phyloP scores from a whole-genome alignment of 2,329 filamentous ascomycete species.

The Juglanconis oblonga region DNA sequence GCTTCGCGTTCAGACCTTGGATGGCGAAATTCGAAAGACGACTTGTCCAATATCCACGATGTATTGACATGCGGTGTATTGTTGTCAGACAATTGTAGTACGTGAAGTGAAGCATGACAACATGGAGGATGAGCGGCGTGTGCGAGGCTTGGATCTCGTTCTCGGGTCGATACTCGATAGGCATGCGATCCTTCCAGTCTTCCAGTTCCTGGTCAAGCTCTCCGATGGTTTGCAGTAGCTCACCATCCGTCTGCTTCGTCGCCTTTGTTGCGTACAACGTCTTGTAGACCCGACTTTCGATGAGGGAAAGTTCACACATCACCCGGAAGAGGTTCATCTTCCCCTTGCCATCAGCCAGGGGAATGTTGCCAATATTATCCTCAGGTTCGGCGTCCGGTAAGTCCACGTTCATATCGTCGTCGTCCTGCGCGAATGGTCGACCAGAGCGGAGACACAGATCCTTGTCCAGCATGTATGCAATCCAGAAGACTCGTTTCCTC shows the following conservation, averaged over 20 bases:
- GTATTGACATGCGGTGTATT: slow-evolving; percentile 97
- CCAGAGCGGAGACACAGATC: slow-evolving; percentile 59
- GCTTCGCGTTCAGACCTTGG: slow-evolving; percentile 84
- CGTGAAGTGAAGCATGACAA: slow-evolving; percentile 91
- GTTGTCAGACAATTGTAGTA: slow-evolving; percentile 99
- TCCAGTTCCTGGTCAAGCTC: slow-evolving; percentile 88
- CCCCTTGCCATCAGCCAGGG: slow-evolving; percentile 79
- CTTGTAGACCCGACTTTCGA: slow-evolving; percentile 93
- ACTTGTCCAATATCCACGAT: slow-evolving; percentile 97
- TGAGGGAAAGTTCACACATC: slow-evolving; percentile 87
- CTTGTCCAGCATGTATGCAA: slow-evolving; percentile 64
- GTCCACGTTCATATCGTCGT: slow-evolving; percentile 88
- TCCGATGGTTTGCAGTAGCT: slow-evolving; percentile 91
- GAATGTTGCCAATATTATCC: slow-evolving; percentile 94
- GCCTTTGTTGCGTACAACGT: slow-evolving; percentile 90
- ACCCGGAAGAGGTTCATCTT: slow-evolving; percentile 94
- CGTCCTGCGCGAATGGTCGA: slow-evolving; percentile 59
- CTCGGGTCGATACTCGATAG: slow-evolving; percentile 93
- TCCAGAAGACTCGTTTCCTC: slow-evolving; percentile 65
- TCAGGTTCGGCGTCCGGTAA: slow-evolving; percentile 85
- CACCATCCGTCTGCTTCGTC: slow-evolving; percentile 85
- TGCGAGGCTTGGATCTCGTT: slow-evolving; percentile 92
- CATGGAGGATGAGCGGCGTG: slow-evolving; percentile 88
- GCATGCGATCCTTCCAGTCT: slow-evolving; percentile 94
- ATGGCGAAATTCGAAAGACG: slow-evolving; percentile 92